Base-by-base conservation (phyloP, 2,329 filamentous ascomycete species). In the Aspergillus sp. region DNA sequence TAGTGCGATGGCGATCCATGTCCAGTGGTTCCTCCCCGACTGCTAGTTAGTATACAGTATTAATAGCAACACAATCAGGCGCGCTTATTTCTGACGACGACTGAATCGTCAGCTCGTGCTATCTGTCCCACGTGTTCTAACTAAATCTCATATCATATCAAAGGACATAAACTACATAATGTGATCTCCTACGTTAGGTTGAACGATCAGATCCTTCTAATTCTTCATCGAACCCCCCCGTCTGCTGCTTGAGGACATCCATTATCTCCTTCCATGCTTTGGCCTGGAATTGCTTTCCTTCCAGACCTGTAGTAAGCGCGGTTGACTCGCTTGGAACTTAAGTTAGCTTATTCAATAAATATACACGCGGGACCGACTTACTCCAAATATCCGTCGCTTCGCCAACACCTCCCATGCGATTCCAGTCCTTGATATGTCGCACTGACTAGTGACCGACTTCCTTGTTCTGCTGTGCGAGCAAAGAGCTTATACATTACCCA, bases 341-440 rank as follows among this genome's bases (percentile, higher is more conserved):
- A n/a, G 17, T 36, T 36, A 36, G 50, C 69, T 56, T 69, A 60
- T 39, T 39, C 17, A 36, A 20, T n/a, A 7, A 34, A 32, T 36
- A 24, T 9, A 20, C 17, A 13, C 12, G 26, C n/a, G 6, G 26
- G 26, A 5, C 45, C 7, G 30, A 63, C 72, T 61, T 68, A 75
- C 71, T 73, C 69, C 20, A 71, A 60, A 55, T 72, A 69, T 34
- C 68, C 69, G 58, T 78, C 76, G 59, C 74, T 72, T 43, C 72
- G 72, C 78, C 76, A 80, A 61, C 74, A 75, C 59, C 70, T 71
- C 2, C 78, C 78, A 55, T 80, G 74, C 8, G 71, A 73, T 45
- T 80, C 76, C 5, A 68, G 63, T 0, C 78, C 78, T 26, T 76
- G 68, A 30, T 73, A 64, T 5, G 76, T 75, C 2, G 74, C 78